Percentiles rank a stretch among this genome's conserved stretches.
Conservation (phyloP, 257 asterid species). For the Nicotiana tabacum region DNA sequence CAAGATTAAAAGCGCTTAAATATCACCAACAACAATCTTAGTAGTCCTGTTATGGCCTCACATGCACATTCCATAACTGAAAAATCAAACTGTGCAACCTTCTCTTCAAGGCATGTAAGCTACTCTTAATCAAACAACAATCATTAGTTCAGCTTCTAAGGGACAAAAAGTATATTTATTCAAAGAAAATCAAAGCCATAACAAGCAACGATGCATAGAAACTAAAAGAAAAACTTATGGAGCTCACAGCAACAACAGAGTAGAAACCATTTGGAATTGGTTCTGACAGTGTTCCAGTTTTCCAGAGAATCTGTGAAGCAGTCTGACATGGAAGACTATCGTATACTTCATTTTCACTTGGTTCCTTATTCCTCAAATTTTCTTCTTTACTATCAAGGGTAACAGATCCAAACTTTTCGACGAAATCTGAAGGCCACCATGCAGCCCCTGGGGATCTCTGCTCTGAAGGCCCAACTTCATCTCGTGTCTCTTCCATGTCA, state of each 20-base stretch:
- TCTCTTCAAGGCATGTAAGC: neutral
- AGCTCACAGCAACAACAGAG: conserved; percentile 86
- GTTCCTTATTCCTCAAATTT: conserved; percentile 35
- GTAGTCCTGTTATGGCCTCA: neutral
- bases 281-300: conserved; percentile 80
- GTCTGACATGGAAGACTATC: conserved; percentile 39
- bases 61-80: neutral
- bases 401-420: conserved; percentile 68
- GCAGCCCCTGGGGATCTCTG: conserved; percentile 52
- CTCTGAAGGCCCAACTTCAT: conserved; percentile 52
- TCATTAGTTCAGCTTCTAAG: neutral
- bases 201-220: conserved; percentile 11
- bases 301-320: conserved; percentile 91
- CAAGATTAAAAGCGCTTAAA: neutral
- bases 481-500: conserved; percentile 59
- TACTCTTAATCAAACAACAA: neutral
- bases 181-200: neutral
- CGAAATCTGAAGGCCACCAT: conserved; percentile 74
- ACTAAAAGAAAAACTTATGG: conserved; percentile 17
- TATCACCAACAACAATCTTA: neutral
- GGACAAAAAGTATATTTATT: neutral
- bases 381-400: conserved; percentile 55
- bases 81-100: neutral
- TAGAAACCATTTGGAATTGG: conserved; percentile 96
- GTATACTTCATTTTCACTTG: conserved; percentile 34